phyloP scores from a whole-genome alignment of 2,329 filamentous ascomycete species.

The Colletotrichum karsti region DNA sequence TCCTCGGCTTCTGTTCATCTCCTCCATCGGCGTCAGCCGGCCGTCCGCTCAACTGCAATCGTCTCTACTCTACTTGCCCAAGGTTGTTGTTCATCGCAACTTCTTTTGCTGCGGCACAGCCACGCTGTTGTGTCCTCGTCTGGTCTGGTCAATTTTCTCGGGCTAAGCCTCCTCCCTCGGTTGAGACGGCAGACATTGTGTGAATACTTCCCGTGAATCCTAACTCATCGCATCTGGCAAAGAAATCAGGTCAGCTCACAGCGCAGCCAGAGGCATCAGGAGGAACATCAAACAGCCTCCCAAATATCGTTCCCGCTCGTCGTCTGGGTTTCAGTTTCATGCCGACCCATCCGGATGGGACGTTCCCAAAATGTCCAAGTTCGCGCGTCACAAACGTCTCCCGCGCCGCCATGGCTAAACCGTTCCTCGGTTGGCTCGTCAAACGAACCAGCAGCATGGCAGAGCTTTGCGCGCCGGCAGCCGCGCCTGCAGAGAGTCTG shows the following conservation, averaged over 20 bases:
- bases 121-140: not conserved
- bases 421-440: not conserved
- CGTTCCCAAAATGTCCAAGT: not conserved
- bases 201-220: not conserved
- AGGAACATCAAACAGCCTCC: not conserved
- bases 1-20: conserved; percentile 1
- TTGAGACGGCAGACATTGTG: not conserved
- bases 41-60: not conserved
- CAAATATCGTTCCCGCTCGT: not conserved
- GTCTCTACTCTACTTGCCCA: not conserved
- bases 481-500: not conserved
- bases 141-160: not conserved
- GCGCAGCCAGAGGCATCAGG: not conserved
- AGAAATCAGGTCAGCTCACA: not conserved
- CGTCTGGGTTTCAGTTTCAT: conserved; percentile 3
- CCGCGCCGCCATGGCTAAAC: not conserved
- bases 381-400: not conserved
- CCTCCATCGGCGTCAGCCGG: not conserved
- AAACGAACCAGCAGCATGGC: not conserved
- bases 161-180: not conserved
- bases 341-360: conserved; percentile 16
- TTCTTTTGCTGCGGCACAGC: not conserved
- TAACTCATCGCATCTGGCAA: not conserved
- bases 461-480: not conserved
- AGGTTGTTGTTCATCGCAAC: conserved; percentile 20